Evolutionary conservation across 1,284 basidiomycete species (phyloP).

Genomic region (Ustilago esculenta): DNA sequence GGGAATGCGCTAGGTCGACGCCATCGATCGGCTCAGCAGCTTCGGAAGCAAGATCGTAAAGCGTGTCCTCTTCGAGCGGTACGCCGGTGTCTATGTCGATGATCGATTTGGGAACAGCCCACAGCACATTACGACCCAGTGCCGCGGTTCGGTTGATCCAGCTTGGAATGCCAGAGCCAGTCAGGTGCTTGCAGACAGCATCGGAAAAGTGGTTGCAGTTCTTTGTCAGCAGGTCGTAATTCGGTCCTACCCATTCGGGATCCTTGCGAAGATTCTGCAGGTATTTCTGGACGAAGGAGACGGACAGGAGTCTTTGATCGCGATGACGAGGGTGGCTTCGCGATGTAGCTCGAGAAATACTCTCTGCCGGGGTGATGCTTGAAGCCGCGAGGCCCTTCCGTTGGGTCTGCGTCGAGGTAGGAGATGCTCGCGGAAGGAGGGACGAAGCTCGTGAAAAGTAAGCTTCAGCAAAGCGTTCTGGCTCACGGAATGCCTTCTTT

Average conservation of each 20-base stretch:
- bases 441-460: slow-evolving; percentile 3
- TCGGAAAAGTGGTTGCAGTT: slow-evolving; percentile 65
- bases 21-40: neutral
- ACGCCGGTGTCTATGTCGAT: slow-evolving; percentile 15
- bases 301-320: neutral
- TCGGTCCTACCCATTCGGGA: slow-evolving; percentile 16
- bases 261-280: slow-evolving; percentile 19
- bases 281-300: neutral
- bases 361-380: neutral
- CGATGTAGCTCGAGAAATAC: neutral
- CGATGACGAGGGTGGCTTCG: slow-evolving; percentile 14
- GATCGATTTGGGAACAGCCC: slow-evolving; percentile 12
- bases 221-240: slow-evolving; percentile 26
- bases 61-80: slow-evolving; percentile 4
- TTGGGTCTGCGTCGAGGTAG: too few species aligned
- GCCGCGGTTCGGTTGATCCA: slow-evolving; percentile 55
- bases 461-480: slow-evolving; percentile 1
- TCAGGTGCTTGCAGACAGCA: slow-evolving; percentile 51
- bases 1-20: too few species aligned
- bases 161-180: slow-evolving; percentile 44
- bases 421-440: neutral
- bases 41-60: neutral
- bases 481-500: slow-evolving; percentile 16
- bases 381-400: too few species aligned
- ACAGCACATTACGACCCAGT: slow-evolving; percentile 9